Conservation (phyloP, 2,329 filamentous ascomycete species). For the Seiridium cupressi region DNA sequence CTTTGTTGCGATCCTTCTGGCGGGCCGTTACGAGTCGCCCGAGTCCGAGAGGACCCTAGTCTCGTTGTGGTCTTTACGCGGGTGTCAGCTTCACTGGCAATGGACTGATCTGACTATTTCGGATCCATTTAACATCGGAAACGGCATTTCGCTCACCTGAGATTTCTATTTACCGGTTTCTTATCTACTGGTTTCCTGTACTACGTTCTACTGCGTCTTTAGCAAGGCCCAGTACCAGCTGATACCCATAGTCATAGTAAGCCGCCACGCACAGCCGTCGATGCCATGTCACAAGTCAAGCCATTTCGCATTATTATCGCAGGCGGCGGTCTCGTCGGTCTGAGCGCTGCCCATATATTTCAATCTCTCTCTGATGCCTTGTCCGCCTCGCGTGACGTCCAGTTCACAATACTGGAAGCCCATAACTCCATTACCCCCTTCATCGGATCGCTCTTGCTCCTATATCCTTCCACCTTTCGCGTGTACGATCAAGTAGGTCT, state of each 20-base stretch:
- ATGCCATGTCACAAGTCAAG: background rate
- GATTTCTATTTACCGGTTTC: too few species aligned
- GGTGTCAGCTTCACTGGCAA: too few species aligned
- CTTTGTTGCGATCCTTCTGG: background rate
- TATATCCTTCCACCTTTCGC: background rate
- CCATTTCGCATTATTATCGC: conserved; percentile 7
- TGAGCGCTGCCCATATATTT: conserved; percentile 6
- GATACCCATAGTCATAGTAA: background rate
- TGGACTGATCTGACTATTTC: too few species aligned
- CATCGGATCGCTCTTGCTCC: background rate
- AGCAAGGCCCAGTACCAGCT: too few species aligned
- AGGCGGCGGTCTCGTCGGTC: conserved; percentile 5
- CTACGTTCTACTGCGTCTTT: too few species aligned
- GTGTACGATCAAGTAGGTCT: conserved; percentile 6
- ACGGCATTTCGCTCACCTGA: too few species aligned
- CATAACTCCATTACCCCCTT: background rate
- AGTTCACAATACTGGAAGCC: conserved; percentile 3
- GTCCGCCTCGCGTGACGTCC: background rate
- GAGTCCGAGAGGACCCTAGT: background rate
- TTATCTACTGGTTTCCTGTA: too few species aligned
- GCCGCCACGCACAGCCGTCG: too few species aligned
- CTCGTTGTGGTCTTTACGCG: background rate
- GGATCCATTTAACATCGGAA: too few species aligned
- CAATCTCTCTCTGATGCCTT: background rate
- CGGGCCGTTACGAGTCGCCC: background rate